Percentiles rank a stretch among this genome's conserved stretches.
These are phyloP conservation scores for Diutina scorzettiae DNA, from an alignment of 1,139 yeast genomes.

Conservation along the genomic window DNA sequence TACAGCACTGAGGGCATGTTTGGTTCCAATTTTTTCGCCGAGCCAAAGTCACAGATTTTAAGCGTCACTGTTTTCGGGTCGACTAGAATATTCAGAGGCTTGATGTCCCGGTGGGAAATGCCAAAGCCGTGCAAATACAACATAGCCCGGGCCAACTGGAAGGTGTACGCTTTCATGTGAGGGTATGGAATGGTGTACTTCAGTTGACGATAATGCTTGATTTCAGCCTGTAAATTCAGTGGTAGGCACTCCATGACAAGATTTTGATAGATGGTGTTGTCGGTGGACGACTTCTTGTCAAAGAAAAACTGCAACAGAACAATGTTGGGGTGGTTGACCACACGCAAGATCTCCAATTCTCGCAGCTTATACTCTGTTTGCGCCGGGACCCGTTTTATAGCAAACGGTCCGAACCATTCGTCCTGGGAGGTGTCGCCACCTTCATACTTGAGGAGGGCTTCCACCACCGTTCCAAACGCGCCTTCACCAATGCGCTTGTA, in stretches of 20 bases:
- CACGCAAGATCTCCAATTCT: conserved; percentile 62
- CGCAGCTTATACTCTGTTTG: conserved; percentile 76
- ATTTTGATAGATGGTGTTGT: conserved; percentile 60
- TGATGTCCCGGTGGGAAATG: conserved; percentile 71
- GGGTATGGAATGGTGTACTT: conserved; percentile 58
- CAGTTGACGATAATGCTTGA: conserved; percentile 53
- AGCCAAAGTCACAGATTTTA: conserved; percentile 75
- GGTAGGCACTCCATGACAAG: conserved; percentile 80
- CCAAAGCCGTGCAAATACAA: conserved; percentile 69
- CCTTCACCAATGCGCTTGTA: conserved; percentile 73
- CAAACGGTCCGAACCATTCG: conserved; percentile 50
- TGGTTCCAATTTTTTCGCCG: conserved; percentile 65
- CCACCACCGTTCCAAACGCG: conserved; percentile 75
- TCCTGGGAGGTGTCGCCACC: conserved; percentile 13
- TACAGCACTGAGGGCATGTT: conserved; percentile 68
- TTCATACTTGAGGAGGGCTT: conserved; percentile 36
- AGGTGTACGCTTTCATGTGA: conserved; percentile 68
- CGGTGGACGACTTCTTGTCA: conserved; percentile 47
- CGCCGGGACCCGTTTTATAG: conserved; percentile 73
- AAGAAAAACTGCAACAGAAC: conserved; percentile 55
- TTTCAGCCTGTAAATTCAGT: conserved; percentile 65
- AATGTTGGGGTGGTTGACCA: conserved; percentile 69
- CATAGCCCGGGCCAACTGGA: conserved; percentile 75
- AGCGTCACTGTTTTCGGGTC: conserved; percentile 55
- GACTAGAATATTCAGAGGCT: conserved; percentile 67